Base-by-base conservation (phyloP, 2,329 filamentous ascomycete species). In the Paecilomyces niveus region DNA sequence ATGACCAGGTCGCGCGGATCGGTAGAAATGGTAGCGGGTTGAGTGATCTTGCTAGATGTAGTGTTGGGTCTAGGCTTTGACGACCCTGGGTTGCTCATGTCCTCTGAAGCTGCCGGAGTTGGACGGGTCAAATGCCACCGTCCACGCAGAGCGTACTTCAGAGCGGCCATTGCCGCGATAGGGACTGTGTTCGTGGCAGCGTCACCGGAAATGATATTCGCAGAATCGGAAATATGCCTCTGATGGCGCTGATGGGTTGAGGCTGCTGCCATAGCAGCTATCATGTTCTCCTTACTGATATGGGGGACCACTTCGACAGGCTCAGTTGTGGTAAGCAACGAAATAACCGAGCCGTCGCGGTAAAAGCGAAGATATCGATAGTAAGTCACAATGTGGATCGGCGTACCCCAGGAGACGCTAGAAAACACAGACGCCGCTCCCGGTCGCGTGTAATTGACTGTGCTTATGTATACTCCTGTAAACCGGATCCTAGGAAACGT, bases 361-460 rank as follows among this genome's bases (percentile, higher is more conserved):
- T 94, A 94, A 78, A 99, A 94, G 56, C 94, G 89, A 3, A 99
- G 83, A 75, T 97, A 99, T 59, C 94, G 90, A 77, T 96, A 99
- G 77, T 97, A 99, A 0, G 94, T 99, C 54, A 99, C 92, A 59
- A 97, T 95, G 71, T 96, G 92, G 35, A 97, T 88, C 8, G 92
- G 92, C 24, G 84, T 88, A 67, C 79, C 80, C 90, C 92, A 96
- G 1, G 89, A 88, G 18, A 88, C 77, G 57, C 86, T 86, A 63
- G 86, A 88, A 60, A 72, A 71, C 21, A 84, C 82, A 2, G 85
- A 87, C 10, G 87, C 82, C 59, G 89, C 89, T 32, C 94, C 94
- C 0, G 90, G 80, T 24, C 94, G 89, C 54, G 90, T 86, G 76
- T 99, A 99, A 77, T 97, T 97, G 59, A 96, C 92, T 0, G 93